Conservation (phyloP, 495 filamentous ascomycete genomes). For the Baudoinia panamericana region DNA sequence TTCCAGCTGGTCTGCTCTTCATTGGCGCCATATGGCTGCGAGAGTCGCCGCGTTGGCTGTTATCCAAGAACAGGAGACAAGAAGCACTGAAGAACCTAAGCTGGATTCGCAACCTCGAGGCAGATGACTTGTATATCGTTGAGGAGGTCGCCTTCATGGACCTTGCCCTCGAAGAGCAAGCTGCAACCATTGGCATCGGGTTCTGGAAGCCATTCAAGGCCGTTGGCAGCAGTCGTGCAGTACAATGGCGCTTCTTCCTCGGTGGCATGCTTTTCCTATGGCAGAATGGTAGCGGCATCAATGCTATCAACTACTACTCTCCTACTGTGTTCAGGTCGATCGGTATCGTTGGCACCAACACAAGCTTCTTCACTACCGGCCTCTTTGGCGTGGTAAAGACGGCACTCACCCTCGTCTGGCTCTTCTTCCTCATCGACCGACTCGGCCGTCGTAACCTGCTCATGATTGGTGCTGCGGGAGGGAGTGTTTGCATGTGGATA, state of each 20-base stretch:
- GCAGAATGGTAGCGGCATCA: slow-evolving; percentile 52
- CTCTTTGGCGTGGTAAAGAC: slow-evolving; percentile 44
- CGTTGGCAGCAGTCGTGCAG: slow-evolving; percentile 32
- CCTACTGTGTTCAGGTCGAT: slow-evolving; percentile 45
- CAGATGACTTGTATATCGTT: slow-evolving; percentile 49
- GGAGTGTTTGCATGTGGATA: slow-evolving; percentile 38
- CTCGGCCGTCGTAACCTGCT: slow-evolving; percentile 44
- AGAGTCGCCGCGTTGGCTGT: slow-evolving; percentile 53
- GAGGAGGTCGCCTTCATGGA: slow-evolving; percentile 54
- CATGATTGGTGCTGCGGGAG: slow-evolving; percentile 42
- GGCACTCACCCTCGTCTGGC: slow-evolving; percentile 46
- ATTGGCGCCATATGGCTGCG: slow-evolving; percentile 38
- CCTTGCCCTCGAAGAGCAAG: slow-evolving; percentile 43
- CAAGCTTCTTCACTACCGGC: slow-evolving; percentile 39
- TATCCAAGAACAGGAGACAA: slow-evolving; percentile 41
- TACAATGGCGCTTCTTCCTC: slow-evolving; percentile 52
- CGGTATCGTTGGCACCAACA: slow-evolving; percentile 40
- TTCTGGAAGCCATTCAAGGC: slow-evolving; percentile 58
- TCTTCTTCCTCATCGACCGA: slow-evolving; percentile 44
- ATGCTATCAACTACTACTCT: slow-evolving; percentile 56
- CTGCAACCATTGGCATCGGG: slow-evolving; percentile 42
- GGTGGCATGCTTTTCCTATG: slow-evolving; percentile 54
- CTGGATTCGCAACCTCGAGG: slow-evolving; percentile 49
- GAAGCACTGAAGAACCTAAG: slow-evolving; percentile 45
- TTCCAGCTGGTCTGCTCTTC: slow-evolving; percentile 40